These are phyloP conservation scores for Penicillium sp. DNA, from an alignment of 2,329 filamentous ascomycete genomes.

Conservation along the genomic window DNA sequence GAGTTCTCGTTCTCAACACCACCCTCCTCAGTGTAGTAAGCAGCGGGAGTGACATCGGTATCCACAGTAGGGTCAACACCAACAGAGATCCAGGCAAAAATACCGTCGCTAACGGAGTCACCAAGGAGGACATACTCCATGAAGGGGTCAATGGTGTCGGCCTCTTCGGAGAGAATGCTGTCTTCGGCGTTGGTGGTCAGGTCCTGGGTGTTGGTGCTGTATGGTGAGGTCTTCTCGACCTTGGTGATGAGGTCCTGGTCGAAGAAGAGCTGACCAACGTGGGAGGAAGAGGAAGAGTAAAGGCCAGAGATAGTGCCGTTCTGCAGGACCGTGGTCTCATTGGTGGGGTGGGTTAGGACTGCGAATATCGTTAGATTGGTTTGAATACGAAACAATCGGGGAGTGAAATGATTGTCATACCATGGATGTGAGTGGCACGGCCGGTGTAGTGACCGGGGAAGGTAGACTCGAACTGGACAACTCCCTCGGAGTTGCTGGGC, in stretches of 20 bases:
- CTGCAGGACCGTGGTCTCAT: constrained; percentile 41
- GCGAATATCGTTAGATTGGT: background rate
- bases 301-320: constrained; percentile 59
- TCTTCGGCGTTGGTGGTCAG: constrained; percentile 59
- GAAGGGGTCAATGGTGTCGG: constrained; percentile 60
- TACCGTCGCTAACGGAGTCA: constrained; percentile 54
- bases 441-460: constrained; percentile 55
- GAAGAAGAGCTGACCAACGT: constrained; percentile 69
- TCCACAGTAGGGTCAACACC: constrained; percentile 52
- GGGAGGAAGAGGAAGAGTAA: constrained; percentile 50
- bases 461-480: constrained; percentile 47
- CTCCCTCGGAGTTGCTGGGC: constrained; percentile 46
- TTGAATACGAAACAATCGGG: background rate
- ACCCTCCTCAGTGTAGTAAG: constrained; percentile 38
- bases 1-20: constrained; percentile 36
- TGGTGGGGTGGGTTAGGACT: constrained; percentile 38
- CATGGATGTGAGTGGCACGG: constrained; percentile 41
- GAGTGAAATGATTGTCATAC: constrained; percentile 12
- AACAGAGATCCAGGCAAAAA: constrained; percentile 60
- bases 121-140: constrained; percentile 63
- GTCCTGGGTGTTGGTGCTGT: constrained; percentile 52
- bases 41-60: constrained; percentile 31
- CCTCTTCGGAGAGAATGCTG: constrained; percentile 53
- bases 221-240: constrained; percentile 56
- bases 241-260: constrained; percentile 61